Percentiles rank a stretch among this genome's conserved stretches.
phyloP scores from a whole-genome alignment of 306 rosid genomes.

The Senna tora region DNA sequence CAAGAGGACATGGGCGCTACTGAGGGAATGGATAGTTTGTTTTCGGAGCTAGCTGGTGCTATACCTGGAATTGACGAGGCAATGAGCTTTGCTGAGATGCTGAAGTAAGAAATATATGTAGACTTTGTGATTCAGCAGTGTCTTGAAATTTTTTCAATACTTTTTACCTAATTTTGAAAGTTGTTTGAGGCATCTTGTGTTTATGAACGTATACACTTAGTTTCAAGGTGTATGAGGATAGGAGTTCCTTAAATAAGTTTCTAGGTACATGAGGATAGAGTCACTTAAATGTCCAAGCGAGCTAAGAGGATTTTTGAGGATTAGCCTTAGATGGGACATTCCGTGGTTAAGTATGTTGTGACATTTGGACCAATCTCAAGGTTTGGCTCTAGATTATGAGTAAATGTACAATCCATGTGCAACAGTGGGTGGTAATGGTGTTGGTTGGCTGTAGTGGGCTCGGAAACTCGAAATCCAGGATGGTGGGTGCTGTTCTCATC shows the following conservation, averaged over 20 bases:
- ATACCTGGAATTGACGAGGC: constrained; percentile 87
- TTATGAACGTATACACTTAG: background rate
- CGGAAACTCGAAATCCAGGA: background rate
- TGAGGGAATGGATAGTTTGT: constrained; percentile 65
- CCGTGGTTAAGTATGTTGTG: constrained; percentile 7
- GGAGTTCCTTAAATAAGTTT: constrained; percentile 14
- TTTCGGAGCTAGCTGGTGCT: constrained; percentile 68
- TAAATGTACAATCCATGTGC: too few relatives aligned
- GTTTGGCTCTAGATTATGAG: too few relatives aligned
- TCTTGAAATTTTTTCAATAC: background rate
- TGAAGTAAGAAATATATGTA: constrained; percentile 50
- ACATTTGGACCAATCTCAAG: too few relatives aligned
- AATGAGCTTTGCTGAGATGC: constrained; percentile 85
- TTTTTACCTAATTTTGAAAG: background rate
- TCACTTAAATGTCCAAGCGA: background rate
- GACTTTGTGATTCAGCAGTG: background rate
- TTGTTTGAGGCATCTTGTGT: constrained; percentile 3
- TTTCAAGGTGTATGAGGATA: constrained; percentile 19
- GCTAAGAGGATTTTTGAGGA: background rate
- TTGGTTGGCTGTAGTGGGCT: background rate
- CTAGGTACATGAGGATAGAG: constrained; percentile 5
- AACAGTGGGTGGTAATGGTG: background rate
- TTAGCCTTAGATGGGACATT: background rate
- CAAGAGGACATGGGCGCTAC: constrained; percentile 48
- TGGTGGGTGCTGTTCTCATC: background rate